Base-by-base conservation (phyloP, 345 rosid species). In the Turritis glabra region DNA sequence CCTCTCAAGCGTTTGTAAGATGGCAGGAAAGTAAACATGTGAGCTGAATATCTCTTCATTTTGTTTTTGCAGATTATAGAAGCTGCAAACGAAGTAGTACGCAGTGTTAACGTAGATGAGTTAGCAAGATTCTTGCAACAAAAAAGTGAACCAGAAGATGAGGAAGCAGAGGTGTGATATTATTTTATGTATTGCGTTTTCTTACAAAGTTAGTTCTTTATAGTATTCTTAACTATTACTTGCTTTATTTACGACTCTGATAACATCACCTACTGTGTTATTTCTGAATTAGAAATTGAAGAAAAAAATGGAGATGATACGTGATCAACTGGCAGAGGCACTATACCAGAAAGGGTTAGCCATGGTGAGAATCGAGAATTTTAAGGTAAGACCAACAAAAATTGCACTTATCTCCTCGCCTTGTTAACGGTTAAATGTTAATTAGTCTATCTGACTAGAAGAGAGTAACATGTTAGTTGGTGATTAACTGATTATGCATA, bases 121-220 rank as follows among this genome's bases (percentile, higher is more conserved):
- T 70, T 95, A 71, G 90, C 88, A 69, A 92, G 80, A 71, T 87
- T 71, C 80, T 84, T 88, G 78, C 80, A 84, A 30, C 79, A 84
- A 56, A 95, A 85, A 83, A 80, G 58, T 83, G 99, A 92, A 69
- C 96, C 94, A 37, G 97, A 95, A 75, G 99, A 95, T 65, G 97
- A 87, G 47, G 98, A 90, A 33, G 86, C 91, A 71, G 91, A 95
- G 93, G 99, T 93, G 19, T 64, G 80, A 47, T 37, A 46, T 47
- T 41, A 46, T 48, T 73, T 35, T 12, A 26, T 4, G 53, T 46
- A 32, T 54, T 26, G 46, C 38, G 47, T 52, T 64, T 35, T 61
- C 26, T 67, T 22, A 19, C 44, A 23, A 53, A 43, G 32, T 11
- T 59, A 48, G 2, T 5, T 32, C 10, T 52, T 35, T 12, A 22